Conservation (phyloP, 2,329 filamentous ascomycete genomes). For the Lasiodiplodia sp. region DNA sequence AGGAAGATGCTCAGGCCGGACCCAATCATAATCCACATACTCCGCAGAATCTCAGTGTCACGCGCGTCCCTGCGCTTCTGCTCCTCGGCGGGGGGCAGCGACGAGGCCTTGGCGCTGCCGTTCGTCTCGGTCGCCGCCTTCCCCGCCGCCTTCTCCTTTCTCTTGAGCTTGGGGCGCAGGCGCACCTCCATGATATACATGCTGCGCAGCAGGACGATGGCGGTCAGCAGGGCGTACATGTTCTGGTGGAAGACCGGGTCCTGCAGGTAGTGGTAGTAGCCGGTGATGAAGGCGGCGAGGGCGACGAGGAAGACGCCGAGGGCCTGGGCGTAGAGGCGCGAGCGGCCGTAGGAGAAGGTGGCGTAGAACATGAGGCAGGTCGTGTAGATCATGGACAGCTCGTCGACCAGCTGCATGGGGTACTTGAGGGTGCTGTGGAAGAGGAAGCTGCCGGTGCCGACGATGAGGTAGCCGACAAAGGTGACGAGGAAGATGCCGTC, state of each 20-base stretch:
- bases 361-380: constrained; percentile 72
- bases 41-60: constrained; percentile 64
- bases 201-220: constrained; percentile 72
- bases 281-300: constrained; percentile 71
- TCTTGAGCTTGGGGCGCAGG: constrained; percentile 63
- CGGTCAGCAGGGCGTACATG: constrained; percentile 76
- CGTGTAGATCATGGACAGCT: constrained; percentile 76
- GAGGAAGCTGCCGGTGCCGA: constrained; percentile 67
- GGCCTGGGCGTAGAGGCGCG: constrained; percentile 57
- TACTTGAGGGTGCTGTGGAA: constrained; percentile 73
- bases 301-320: constrained; percentile 65
- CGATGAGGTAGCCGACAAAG: constrained; percentile 67
- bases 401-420: constrained; percentile 75
- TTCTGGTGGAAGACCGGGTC: constrained; percentile 85
- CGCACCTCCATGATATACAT: constrained; percentile 79
- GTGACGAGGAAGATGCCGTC: constrained; percentile 76
- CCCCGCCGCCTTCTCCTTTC: constrained; percentile 49
- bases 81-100: constrained; percentile 35
- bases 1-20: constrained; percentile 75
- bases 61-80: constrained; percentile 59
- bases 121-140: not conserved
- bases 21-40: constrained; percentile 79
- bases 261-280: constrained; percentile 82
- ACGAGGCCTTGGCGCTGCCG: not conserved
- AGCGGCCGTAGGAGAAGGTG: constrained; percentile 74